Conservation (phyloP, 1,284 basidiomycete genomes). For the Boletellus deceptivus region DNA sequence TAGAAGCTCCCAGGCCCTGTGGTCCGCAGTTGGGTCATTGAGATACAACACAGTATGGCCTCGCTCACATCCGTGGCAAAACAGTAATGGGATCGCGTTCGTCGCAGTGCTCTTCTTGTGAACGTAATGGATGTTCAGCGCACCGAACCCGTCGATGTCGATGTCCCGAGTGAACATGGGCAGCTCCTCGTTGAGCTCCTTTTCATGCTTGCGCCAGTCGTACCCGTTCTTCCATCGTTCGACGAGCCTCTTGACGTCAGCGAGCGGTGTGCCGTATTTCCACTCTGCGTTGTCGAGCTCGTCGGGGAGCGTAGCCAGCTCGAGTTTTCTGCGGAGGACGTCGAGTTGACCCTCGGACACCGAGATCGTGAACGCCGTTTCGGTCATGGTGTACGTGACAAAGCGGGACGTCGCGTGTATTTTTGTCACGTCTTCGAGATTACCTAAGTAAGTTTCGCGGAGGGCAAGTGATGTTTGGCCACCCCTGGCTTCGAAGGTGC, state of each 20-base stretch:
- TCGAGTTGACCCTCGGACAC: slow-evolving; percentile 33
- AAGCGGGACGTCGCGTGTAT: too few relatives aligned
- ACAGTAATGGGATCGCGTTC: slow-evolving; percentile 46
- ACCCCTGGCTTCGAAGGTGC: too few relatives aligned
- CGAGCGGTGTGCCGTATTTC: slow-evolving; percentile 40
- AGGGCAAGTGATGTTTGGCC: too few relatives aligned
- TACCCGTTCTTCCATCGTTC: slow-evolving; percentile 40
- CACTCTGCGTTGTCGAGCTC: slow-evolving; percentile 40
- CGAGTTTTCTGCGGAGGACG: slow-evolving; percentile 35
- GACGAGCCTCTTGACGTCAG: slow-evolving; percentile 40
- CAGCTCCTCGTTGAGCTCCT: slow-evolving; percentile 37
- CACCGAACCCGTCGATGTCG: slow-evolving; percentile 36
- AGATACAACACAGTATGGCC: neutral
- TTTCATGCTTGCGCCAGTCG: slow-evolving; percentile 44
- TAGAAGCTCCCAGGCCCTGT: slow-evolving; percentile 58
- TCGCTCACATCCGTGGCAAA: slow-evolving; percentile 46
- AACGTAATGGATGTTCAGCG: slow-evolving; percentile 44
- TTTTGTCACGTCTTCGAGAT: too few relatives aligned
- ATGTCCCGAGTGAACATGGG: slow-evolving; percentile 48
- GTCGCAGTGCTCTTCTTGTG: slow-evolving; percentile 37
- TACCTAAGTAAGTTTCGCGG: too few relatives aligned
- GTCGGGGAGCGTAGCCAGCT: slow-evolving; percentile 38
- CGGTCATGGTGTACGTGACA: neutral
- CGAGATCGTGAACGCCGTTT: slow-evolving; percentile 31
- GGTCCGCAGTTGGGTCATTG: neutral